phyloP scores from a whole-genome alignment of 2,329 filamentous ascomycete genomes.

The Biscogniauxia mediterranea region DNA sequence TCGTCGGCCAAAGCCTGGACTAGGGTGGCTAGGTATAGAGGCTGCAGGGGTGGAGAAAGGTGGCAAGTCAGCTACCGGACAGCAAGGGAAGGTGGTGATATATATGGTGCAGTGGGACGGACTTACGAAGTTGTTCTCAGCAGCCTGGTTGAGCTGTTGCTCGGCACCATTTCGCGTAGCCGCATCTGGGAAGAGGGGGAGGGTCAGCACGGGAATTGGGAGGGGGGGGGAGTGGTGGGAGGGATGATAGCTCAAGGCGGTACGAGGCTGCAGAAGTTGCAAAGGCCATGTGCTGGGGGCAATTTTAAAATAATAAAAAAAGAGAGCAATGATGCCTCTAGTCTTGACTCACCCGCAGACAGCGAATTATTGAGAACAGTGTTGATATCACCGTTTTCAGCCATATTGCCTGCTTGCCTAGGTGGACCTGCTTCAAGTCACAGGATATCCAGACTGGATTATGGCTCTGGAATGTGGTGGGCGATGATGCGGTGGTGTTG shows the following conservation, averaged over 20 bases:
- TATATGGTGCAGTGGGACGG: constrained; percentile 28
- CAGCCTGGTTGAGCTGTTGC: constrained; percentile 88
- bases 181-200: constrained; percentile 63
- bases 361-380: constrained; percentile 96
- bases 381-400: constrained; percentile 82
- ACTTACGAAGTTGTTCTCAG: constrained; percentile 90
- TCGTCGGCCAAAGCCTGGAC: constrained; percentile 95
- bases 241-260: constrained; percentile 3
- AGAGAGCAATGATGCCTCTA: background rate
- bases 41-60: constrained; percentile 40
- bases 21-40: constrained; percentile 88
- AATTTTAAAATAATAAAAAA: background rate
- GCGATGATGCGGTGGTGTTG: background rate
- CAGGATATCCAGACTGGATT: constrained; percentile 13
- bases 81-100: constrained; percentile 9
- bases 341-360: constrained; percentile 71
- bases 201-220: constrained; percentile 32
- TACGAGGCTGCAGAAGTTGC: constrained; percentile 12
- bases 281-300: background rate
- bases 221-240: constrained; percentile 23
- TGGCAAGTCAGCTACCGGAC: constrained; percentile 16
- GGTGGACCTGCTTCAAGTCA: constrained; percentile 8
- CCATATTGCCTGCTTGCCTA: constrained; percentile 51
- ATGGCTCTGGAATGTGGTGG: constrained; percentile 1
- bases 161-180: constrained; percentile 86